Conservation (phyloP, 192 early-diverging fungal genomes). For the Linnemannia elongata region DNA sequence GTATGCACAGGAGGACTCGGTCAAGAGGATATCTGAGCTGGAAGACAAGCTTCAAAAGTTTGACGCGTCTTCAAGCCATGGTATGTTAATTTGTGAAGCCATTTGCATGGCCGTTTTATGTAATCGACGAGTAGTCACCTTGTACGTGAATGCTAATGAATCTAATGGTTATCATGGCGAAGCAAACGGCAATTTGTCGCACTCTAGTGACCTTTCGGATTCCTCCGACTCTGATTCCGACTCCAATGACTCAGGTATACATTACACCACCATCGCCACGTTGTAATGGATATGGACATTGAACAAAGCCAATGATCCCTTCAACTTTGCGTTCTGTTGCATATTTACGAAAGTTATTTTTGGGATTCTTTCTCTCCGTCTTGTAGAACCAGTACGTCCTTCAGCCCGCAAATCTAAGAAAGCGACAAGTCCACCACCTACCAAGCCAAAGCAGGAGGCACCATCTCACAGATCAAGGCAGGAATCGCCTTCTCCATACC, state of each 20-base stretch:
- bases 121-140: not conserved
- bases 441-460: not conserved
- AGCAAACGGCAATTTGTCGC: slow-evolving; percentile 10
- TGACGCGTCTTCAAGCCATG: slow-evolving; percentile 18
- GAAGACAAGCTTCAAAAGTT: slow-evolving; percentile 64
- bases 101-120: not conserved
- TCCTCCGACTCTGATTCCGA: slow-evolving; percentile 76
- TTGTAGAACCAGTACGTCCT: not conserved
- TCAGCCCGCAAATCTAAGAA: not conserved
- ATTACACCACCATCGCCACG: not conserved
- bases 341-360: not conserved
- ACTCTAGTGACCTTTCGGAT: slow-evolving; percentile 58
- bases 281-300: not conserved
- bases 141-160: not conserved
- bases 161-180: not conserved
- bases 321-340: not conserved
- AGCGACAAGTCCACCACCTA: not conserved
- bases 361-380: not conserved
- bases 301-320: not conserved
- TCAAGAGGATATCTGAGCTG: slow-evolving; percentile 58
- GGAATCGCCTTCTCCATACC: not conserved
- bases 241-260: slow-evolving; percentile 86
- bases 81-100: not conserved
- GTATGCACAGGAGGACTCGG: slow-evolving; percentile 63
- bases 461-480: not conserved